Base-by-base conservation (phyloP, 495 filamentous ascomycete genomes). In the Cetradonia linearis region DNA sequence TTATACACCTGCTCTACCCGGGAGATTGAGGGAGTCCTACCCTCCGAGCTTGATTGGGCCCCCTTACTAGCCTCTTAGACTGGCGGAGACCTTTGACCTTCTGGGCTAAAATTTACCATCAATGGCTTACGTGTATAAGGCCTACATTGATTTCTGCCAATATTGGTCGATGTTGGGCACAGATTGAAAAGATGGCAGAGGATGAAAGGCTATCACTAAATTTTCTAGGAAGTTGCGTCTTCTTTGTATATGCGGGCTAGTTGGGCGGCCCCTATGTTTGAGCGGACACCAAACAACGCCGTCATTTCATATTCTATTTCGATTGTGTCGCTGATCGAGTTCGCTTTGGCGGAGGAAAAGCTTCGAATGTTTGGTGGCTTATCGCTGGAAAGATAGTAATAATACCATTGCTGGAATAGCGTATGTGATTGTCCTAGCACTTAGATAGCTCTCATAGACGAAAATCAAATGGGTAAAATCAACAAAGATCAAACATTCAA, bases 231-330 rank as follows among this genome's bases (percentile, higher is more conserved):
- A 62, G 16, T 37, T 18, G n/a, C 36, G 47, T 62, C 60, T 62
- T 53, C 8, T 9, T 62, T 62, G 60, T 62, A 62, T 62, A 62
- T 9, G 36, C 42, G 37, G 56, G 34, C 54, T 25, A 57, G 16
- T 57, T 62, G 54, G 42, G 53, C 38, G 60, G 54, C 37, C 54
- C 53, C 20, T 34, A 52, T 53, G 27, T 47, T 42, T 52, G 48
- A 31, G 20, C 27, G 16, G 34, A 20, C 10, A 27, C n/a, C 18
- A 46, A 23, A 11, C 42, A 46, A 10, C 42, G 42, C 9, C 25
- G 42, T 5, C 42, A n/a, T 46, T 4, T 23, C 7, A 46, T 11
- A 28, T 53, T 27, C 40, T 25, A 54, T 37, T 34, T 53, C 25
- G 33, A 16, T 44, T 60, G 36, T 53, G 18, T 60, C 48, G 36